Conservation (phyloP, 345 rosid species). For the Combretum micranthum region DNA sequence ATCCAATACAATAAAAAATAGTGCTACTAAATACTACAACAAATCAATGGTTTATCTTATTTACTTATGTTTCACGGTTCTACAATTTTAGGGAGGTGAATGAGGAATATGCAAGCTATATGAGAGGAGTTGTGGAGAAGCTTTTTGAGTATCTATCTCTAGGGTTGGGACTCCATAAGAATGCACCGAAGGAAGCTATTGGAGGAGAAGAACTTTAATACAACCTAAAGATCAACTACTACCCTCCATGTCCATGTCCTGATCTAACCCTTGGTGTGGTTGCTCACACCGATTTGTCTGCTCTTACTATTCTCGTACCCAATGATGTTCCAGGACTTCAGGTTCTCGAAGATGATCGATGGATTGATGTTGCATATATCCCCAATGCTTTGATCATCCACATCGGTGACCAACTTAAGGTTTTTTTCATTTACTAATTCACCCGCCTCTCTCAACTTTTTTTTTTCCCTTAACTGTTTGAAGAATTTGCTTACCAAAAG, state of each 20-base stretch:
- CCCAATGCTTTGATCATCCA: conserved; percentile 72
- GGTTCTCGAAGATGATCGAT: conserved; percentile 52
- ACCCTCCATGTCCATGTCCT: conserved; percentile 88
- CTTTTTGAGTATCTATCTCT: conserved; percentile 37
- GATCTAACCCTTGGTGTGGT: conserved; percentile 75
- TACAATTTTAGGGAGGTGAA: conserved; percentile 50
- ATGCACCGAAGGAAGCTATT: conserved; percentile 35
- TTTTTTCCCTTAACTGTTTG: background rate
- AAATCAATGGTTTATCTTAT: too few relatives aligned
- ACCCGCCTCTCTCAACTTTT: background rate
- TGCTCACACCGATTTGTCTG: conserved; percentile 74
- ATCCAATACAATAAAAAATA: too few relatives aligned
- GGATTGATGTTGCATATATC: conserved; percentile 67
- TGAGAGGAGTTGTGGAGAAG: conserved; percentile 43
- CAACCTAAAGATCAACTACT: conserved; percentile 75
- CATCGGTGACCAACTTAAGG: conserved; percentile 90
- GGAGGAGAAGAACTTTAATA: conserved; percentile 67
- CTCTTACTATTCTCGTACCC: conserved; percentile 71
- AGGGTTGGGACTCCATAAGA: conserved; percentile 53
- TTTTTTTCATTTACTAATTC: conserved; percentile 4
- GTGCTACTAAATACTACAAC: too few relatives aligned
- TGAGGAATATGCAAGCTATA: conserved; percentile 53
- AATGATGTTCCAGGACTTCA: conserved; percentile 87
- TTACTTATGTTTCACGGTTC: too few relatives aligned
- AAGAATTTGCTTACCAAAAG: too few relatives aligned